A percentile compares a stretch with the other conserved stretches of the same genome.
Conservation (phyloP, 2,329 filamentous ascomycete genomes). For the Onygenales sp. region DNA sequence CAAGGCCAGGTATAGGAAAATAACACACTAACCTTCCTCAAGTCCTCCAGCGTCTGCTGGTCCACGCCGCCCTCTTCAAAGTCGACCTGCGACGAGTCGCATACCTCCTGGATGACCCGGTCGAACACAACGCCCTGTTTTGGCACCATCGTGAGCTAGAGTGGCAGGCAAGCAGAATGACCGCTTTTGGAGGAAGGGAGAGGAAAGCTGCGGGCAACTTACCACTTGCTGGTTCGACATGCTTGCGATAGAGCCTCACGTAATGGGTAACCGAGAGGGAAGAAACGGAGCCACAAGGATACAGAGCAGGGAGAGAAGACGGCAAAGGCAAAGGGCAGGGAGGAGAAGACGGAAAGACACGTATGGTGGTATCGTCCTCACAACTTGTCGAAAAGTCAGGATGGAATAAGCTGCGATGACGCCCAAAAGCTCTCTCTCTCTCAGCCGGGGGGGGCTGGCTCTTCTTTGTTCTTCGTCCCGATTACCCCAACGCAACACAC, state of each 20-base stretch:
- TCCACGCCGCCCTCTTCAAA: slow-evolving; percentile 96
- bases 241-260: slow-evolving; percentile 6
- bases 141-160: slow-evolving; percentile 8
- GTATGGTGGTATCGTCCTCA: neutral
- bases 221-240: slow-evolving; percentile 43
- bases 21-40: slow-evolving; percentile 64
- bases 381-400: too few species aligned
- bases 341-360: slow-evolving; percentile 2
- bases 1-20: neutral
- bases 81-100: slow-evolving; percentile 82
- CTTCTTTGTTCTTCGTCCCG: neutral
- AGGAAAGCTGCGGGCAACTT: slow-evolving; percentile 20
- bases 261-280: neutral
- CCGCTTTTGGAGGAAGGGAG: neutral
- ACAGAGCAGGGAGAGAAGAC: slow-evolving; percentile 6
- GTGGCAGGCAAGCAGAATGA: neutral
- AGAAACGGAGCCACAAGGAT: neutral
- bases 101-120: slow-evolving; percentile 87
- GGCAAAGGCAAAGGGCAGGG: neutral
- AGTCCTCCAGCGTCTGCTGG: slow-evolving; percentile 72
- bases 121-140: slow-evolving; percentile 66
- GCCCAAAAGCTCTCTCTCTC: too few species aligned
- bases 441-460: neutral
- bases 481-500: neutral
- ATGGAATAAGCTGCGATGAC: too few species aligned